Evolutionary conservation across 1,284 basidiomycete genomes (phyloP).

Genomic region (Pulchroboletus neoregius): DNA sequence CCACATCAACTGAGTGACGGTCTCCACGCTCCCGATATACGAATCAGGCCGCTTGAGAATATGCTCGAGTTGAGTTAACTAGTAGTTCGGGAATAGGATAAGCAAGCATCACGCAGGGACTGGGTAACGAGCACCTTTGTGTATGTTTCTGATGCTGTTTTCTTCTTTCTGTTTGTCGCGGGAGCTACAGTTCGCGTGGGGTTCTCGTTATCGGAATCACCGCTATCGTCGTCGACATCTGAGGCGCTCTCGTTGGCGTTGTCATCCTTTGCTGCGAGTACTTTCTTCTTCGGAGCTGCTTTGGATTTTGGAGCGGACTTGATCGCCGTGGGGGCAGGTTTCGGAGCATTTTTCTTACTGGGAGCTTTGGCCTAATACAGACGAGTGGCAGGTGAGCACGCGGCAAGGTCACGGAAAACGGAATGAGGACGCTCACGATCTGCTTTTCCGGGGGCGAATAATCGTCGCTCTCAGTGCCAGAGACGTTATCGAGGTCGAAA

Average conservation of each 20-base stretch:
- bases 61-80: slow-evolving; percentile 97
- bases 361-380: slow-evolving; percentile 28
- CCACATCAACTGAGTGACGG: slow-evolving; percentile 85
- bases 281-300: slow-evolving; percentile 65
- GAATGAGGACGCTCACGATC: slow-evolving; percentile 19
- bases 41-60: slow-evolving; percentile 96
- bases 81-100: slow-evolving; percentile 9
- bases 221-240: slow-evolving; percentile 41
- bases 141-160: slow-evolving; percentile 90
- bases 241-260: slow-evolving; percentile 44
- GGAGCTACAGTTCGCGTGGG: slow-evolving; percentile 33
- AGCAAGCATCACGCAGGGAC: slow-evolving; percentile 2
- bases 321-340: slow-evolving; percentile 39
- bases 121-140: slow-evolving; percentile 62
- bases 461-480: slow-evolving; percentile 62
- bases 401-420: background rate
- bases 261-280: slow-evolving; percentile 59
- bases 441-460: slow-evolving; percentile 64
- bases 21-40: slow-evolving; percentile 95
- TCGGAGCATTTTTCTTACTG: slow-evolving; percentile 36
- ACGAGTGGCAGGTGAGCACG: slow-evolving; percentile 23
- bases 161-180: slow-evolving; percentile 53
- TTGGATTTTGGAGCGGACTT: slow-evolving; percentile 43
- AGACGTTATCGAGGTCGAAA: slow-evolving; percentile 57
- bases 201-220: slow-evolving; percentile 45